phyloP scores from a whole-genome alignment of 495 filamentous ascomycete genomes.

The Cudoniella acicularis region DNA sequence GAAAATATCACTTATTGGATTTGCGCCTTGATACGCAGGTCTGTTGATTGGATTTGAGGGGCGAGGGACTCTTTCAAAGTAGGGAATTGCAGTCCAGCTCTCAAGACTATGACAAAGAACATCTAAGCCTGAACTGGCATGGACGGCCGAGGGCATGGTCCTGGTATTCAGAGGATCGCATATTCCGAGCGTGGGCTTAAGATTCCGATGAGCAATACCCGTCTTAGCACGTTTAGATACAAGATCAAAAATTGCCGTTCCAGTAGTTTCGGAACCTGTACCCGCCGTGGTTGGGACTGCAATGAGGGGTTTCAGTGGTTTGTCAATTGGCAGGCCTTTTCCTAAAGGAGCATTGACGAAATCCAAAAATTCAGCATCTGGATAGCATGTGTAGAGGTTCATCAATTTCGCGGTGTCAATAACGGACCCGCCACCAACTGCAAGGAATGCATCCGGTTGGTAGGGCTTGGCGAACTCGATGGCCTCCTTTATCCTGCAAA shows the following conservation, averaged over 20 bases:
- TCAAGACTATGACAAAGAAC: conserved; percentile 93
- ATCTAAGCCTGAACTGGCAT: conserved; percentile 83
- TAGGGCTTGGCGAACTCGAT: conserved; percentile 80
- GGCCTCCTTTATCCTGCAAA: conserved; percentile 71
- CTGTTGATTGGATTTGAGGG: conserved; percentile 87
- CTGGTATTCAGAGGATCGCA: conserved; percentile 93
- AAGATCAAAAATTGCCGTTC: conserved; percentile 96
- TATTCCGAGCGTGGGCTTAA: conserved; percentile 94
- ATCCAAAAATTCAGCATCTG: conserved; percentile 87
- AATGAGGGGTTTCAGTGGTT: conserved; percentile 76
- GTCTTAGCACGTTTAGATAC: conserved; percentile 87
- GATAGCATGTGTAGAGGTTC: conserved; percentile 90
- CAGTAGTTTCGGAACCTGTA: conserved; percentile 93
- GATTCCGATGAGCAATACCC: conserved; percentile 87
- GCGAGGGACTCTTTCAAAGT: conserved; percentile 74
- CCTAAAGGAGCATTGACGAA: conserved; percentile 97
- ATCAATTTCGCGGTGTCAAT: conserved; percentile 98
- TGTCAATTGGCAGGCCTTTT: conserved; percentile 77
- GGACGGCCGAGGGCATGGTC: conserved; percentile 91
- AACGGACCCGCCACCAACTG: conserved; percentile 83
- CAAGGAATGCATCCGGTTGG: conserved; percentile 81
- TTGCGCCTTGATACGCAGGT: conserved; percentile 94
- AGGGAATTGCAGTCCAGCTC: conserved; percentile 95
- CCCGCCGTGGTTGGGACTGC: conserved; percentile 95
- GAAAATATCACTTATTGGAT: conserved; percentile 96